Base-by-base conservation (phyloP, 768 basidiomycete genomes). In the Paxillus involutus region DNA sequence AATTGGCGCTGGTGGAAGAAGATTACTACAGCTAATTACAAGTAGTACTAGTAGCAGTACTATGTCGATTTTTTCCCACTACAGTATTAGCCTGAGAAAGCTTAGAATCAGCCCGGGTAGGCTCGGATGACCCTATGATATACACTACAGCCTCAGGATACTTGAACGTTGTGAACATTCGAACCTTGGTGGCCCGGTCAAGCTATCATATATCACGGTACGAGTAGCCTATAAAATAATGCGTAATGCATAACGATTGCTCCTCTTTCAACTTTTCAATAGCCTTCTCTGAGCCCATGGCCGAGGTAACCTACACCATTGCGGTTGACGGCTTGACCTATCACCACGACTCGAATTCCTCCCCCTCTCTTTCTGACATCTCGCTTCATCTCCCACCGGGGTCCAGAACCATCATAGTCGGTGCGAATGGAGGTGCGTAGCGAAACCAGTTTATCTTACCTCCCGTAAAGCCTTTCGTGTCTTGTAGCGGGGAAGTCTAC, bases 401-500 rank as follows among this genome's bases (percentile, higher is more conserved):
- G 1, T 88, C 88, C 2, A 80, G 95, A 45, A 93, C 91, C 45
- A 80, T 99, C 55, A 73, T 98, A 43, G 76, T 98, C 39, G 96
- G 97, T 45, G 92, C 94, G 19, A 98, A 98, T 68, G 96, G 96
- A 72, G 94, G 94, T 91, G 51, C 56, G 83, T 63, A 19, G 48
- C 51, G 32, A 16, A 30, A 41, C 30, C 51, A 41, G 10, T 41
- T 45, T 48, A 9, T 37, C 56, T 44, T 49, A 21, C 24, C 48
- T 8, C 17, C 47, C 41, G 39, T 40, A 40, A 40, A 3, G 30
- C 29, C 36, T 55, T 52, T 39, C 33, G 12, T 50, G 17, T 53
- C 29, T 47, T 51, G 30, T 60, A 89, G 89, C 92, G 47, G 96
- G 96, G 9, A 98, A 99, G 72, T 95, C 94, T n/a, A 98, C 96